Percentiles rank a stretch among this genome's conserved stretches.
phyloP scores from a whole-genome alignment of 2,329 filamentous ascomycete species.

The Curvularia lunata region DNA sequence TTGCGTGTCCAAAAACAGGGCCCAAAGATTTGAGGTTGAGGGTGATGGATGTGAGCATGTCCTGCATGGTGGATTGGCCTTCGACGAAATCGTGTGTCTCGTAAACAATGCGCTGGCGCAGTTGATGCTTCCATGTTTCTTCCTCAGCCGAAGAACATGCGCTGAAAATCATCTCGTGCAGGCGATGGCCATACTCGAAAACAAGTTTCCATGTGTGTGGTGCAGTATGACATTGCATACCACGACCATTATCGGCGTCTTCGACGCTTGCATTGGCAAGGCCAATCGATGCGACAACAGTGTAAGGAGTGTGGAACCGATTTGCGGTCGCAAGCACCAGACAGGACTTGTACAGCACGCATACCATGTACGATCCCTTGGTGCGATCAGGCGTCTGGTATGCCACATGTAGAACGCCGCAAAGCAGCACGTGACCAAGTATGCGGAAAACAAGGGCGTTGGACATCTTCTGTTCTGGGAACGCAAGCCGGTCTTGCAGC shows the following conservation, averaged over 20 bases:
- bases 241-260: slow-evolving; percentile 76
- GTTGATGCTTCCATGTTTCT: slow-evolving; percentile 75
- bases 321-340: slow-evolving; percentile 75
- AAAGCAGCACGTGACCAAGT: slow-evolving; percentile 80
- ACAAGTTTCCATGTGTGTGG: slow-evolving; percentile 91
- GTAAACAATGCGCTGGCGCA: slow-evolving; percentile 61
- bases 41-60: slow-evolving; percentile 68
- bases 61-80: slow-evolving; percentile 54
- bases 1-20: slow-evolving; percentile 74
- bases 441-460: slow-evolving; percentile 67
- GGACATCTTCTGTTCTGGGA: slow-evolving; percentile 64
- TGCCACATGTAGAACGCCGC: slow-evolving; percentile 81
- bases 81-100: slow-evolving; percentile 60
- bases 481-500: slow-evolving; percentile 79
- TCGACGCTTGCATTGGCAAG: slow-evolving; percentile 71
- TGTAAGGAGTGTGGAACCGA: slow-evolving; percentile 71
- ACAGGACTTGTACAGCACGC: slow-evolving; percentile 80
- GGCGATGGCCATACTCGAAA: slow-evolving; percentile 76
- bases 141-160: slow-evolving; percentile 85
- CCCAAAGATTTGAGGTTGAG: slow-evolving; percentile 77
- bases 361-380: slow-evolving; percentile 82
- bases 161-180: slow-evolving; percentile 86
- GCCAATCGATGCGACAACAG: slow-evolving; percentile 75
- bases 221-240: slow-evolving; percentile 83
- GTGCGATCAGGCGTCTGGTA: slow-evolving; percentile 75